Evolutionary conservation across 805 yeast genomes (phyloP).

Genomic region (Suhomyces sp.): DNA sequence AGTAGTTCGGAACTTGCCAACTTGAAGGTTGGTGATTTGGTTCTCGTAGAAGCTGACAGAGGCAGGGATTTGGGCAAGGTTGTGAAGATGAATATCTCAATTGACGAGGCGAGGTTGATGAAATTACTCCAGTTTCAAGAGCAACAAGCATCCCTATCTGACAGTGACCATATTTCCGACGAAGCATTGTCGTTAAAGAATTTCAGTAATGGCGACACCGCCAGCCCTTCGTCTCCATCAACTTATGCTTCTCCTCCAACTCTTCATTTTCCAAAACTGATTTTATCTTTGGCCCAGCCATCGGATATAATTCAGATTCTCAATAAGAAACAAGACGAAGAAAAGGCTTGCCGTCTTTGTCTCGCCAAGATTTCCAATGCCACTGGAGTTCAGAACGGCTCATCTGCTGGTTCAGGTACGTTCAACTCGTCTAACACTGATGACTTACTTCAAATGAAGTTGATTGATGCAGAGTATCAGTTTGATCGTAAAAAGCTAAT

Average conservation of each 20-base stretch:
- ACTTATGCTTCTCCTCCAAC: conserved; percentile 37
- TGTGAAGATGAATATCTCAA: conserved; percentile 52
- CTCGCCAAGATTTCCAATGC: conserved; percentile 51
- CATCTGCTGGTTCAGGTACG: conserved; percentile 5
- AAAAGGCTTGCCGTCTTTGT: conserved; percentile 62
- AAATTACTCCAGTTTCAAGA: conserved; percentile 67
- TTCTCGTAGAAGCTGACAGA: conserved; percentile 81
- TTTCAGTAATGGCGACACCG: conserved; percentile 6
- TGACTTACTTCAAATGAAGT: conserved; percentile 48
- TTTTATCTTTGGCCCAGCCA: conserved; percentile 59
- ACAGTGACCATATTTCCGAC: conserved; percentile 15
- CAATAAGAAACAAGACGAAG: conserved; percentile 64
- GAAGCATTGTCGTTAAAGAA: conserved; percentile 25
- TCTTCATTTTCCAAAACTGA: conserved; percentile 64
- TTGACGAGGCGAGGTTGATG: conserved; percentile 66
- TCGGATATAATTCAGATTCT: conserved; percentile 58
- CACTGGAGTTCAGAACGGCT: conserved; percentile 11
- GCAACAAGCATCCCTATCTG: conserved; percentile 61
- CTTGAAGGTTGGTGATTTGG: conserved; percentile 59
- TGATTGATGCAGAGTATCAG: conserved; percentile 77
- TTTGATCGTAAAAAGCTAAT: conserved; percentile 76
- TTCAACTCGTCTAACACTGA: conserved; percentile 1
- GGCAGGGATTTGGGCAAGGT: conserved; percentile 76
- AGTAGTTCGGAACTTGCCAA: conserved; percentile 11
- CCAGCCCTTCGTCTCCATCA: conserved; percentile 5